Base-by-base conservation (phyloP, 495 filamentous ascomycete genomes). In the Neurospora discreta region DNA sequence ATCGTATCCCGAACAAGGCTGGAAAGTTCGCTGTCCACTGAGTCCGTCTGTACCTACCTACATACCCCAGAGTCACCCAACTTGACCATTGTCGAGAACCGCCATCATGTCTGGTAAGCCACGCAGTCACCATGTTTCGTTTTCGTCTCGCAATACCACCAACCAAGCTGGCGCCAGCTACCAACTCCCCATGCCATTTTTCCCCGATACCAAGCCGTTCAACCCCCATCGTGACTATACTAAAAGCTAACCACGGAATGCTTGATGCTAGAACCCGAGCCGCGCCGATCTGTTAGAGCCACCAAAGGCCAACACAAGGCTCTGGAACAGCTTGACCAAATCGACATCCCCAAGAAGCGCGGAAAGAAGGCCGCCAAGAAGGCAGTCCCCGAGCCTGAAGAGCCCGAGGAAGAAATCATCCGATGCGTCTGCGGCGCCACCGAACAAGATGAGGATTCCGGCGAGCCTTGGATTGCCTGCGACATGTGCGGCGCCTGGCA, bases 221-320 rank as follows among this genome's bases (percentile, higher is more conserved):
- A 46, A 58, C 69, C 70, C 44, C 70, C 44, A 9, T 71, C 60
- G 69, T 20, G 69, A 67, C 6, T n/a, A n/a, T n/a, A n/a, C n/a
- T 70, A 69, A 26, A 33, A 73, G 74, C 79, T 80, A 71, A 80
- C 73, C 70, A 69, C 5, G 26, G 6, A 36, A 52, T 13, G 41
- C 26, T 38, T 68, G 43, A 26, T 67, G 33, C 70, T 74, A 78
- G 84, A 85, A 74, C 91, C 92, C 70, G 94, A 97, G 86, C 91
- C 94, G 71, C 90, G 95, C 82, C 91, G 96, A 78, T 98, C 95
- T 18, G 94, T 94, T 68, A 91, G 95, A 74, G 92, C 94, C 74
- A 99, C 95, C 65, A 98, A 98, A 78, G 95, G 95, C 77, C 93
- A 97, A 75, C 94, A 99, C 82, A 97, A 96, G 79, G 91, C 90